Base-by-base conservation (phyloP, 768 basidiomycete genomes). In the Phylloporus arenicola region DNA sequence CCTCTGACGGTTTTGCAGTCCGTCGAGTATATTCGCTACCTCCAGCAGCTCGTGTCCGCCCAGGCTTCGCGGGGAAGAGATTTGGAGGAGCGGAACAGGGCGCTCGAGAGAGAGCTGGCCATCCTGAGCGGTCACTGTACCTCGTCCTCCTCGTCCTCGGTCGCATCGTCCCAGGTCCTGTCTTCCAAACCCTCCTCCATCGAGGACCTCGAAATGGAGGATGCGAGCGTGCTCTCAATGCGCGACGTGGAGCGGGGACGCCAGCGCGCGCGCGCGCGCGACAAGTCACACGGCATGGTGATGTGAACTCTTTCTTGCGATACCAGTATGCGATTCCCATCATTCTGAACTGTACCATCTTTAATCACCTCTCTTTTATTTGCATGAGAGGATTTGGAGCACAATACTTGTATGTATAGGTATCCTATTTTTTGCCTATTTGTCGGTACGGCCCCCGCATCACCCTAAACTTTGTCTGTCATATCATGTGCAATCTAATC, bases 21-120 rank as follows among this genome's bases (percentile, higher is more conserved):
- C 39, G 75, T 76, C 48, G 75, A 76, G 46, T 76, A 76, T 45
- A 76, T 76, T 49, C 79, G 88, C 50, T 92, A 90, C 66, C 79
- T 92, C 11, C 90, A 92, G 63, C 89, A 92, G 57, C 82, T 92
- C 46, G 89, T 92, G 10, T 80, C 78, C 3, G 84, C 82, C 0
- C 90, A 92, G 59, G 86, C 87, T 4, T 78, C 78, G 38, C 75
- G 89, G 10, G 91, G 89, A 64, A 73, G 86, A 35, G 88, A 90
- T 59, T 74, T 92, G 43, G 90, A 92, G 65, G 76, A 78, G 45
- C 82, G 86, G 67, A 76, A 91, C 33, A 76, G 77, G 40, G 63
- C 54, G 40, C 30, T 70, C 47, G 67, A 70, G 43, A 39, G 51
- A n/a, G 67, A 70, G 38, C 8, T 68, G 45, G 61, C 43, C 57